These are phyloP conservation scores for Sugiyamaella castrensis DNA, from an alignment of 1,139 yeast species.

Conservation along the genomic window DNA sequence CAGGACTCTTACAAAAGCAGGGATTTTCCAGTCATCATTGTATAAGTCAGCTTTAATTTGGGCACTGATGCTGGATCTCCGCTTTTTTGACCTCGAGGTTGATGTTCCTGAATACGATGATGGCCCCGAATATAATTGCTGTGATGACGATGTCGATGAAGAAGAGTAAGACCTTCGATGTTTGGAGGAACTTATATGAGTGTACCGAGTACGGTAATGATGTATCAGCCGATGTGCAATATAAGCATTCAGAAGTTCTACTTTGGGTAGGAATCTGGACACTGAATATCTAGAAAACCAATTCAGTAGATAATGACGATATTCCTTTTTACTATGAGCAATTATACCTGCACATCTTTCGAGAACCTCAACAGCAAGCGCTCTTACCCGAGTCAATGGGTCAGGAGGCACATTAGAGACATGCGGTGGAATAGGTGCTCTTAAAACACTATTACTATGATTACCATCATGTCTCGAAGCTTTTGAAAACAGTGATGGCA, in stretches of 20 bases:
- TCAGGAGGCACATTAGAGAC: conserved; percentile 6
- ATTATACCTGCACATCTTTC: conserved; percentile 66
- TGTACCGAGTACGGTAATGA: conserved; percentile 18
- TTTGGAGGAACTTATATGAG: not conserved
- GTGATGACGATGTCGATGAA: conserved; percentile 1
- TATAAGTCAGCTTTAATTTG: conserved; percentile 59
- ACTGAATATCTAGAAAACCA: conserved; percentile 52
- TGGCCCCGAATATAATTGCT: not conserved
- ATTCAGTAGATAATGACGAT: conserved; percentile 49
- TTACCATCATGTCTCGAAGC: conserved; percentile 4
- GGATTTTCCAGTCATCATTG: conserved; percentile 77
- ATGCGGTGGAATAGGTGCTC: conserved; percentile 3
- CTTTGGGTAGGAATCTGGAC: conserved; percentile 28
- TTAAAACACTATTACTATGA: conserved; percentile 2
- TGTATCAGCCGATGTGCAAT: conserved; percentile 37
- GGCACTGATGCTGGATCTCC: conserved; percentile 22
- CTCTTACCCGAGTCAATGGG: not conserved
- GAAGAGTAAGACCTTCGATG: conserved; percentile 7
- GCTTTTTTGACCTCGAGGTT: conserved; percentile 31
- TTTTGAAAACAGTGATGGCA: conserved; percentile 26
- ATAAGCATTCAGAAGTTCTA: conserved; percentile 40
- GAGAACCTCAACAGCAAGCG: conserved; percentile 58
- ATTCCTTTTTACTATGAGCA: conserved; percentile 47
- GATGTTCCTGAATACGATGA: conserved; percentile 1
- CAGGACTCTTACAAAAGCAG: conserved; percentile 60